A percentile compares a stretch with the other conserved stretches of the same genome.
phyloP scores from a whole-genome alignment of 352 stramenopile species.

The Pythium sukuiense region DNA sequence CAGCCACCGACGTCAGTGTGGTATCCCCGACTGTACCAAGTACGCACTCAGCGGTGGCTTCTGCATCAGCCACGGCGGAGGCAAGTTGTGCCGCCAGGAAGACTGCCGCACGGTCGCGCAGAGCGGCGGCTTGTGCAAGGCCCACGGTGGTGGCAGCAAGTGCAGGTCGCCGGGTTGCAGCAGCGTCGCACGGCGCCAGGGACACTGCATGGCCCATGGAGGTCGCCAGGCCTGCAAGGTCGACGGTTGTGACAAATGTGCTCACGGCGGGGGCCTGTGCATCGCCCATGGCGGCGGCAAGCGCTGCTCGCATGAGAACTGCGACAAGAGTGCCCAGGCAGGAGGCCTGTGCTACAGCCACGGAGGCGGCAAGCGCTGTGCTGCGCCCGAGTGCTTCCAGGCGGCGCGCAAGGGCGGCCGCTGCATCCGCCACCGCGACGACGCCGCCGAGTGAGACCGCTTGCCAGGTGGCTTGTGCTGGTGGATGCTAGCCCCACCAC shows the following conservation, averaged over 20 bases:
- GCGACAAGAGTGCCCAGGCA: constrained; percentile 71
- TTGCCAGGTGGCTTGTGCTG: too few species aligned
- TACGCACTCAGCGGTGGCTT: constrained; percentile 70
- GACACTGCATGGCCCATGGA: constrained; percentile 75
- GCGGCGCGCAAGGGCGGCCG: constrained; percentile 73
- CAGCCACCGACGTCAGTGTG: constrained; percentile 61
- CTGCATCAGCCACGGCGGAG: constrained; percentile 73
- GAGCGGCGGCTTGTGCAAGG: constrained; percentile 79
- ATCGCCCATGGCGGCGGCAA: constrained; percentile 77
- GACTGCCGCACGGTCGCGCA: constrained; percentile 72
- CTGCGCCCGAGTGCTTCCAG: constrained; percentile 70
- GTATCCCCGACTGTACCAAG: constrained; percentile 54
- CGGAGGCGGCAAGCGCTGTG: constrained; percentile 74
- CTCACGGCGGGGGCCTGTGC: constrained; percentile 74
- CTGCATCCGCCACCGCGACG: constrained; percentile 76
- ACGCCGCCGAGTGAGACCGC: background rate
- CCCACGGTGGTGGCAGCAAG: constrained; percentile 81
- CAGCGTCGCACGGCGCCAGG: constrained; percentile 66
- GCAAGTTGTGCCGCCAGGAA: constrained; percentile 65
- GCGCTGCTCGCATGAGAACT: constrained; percentile 52
- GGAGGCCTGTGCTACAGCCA: constrained; percentile 82
- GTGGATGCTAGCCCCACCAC: too few species aligned
- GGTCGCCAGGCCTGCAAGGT: constrained; percentile 77
- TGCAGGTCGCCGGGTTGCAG: constrained; percentile 60
- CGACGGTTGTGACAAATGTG: constrained; percentile 64